A percentile compares a stretch with the other conserved stretches of the same genome.
Conservation (phyloP, 257 asterid genomes). For the Forsythia suspensa region DNA sequence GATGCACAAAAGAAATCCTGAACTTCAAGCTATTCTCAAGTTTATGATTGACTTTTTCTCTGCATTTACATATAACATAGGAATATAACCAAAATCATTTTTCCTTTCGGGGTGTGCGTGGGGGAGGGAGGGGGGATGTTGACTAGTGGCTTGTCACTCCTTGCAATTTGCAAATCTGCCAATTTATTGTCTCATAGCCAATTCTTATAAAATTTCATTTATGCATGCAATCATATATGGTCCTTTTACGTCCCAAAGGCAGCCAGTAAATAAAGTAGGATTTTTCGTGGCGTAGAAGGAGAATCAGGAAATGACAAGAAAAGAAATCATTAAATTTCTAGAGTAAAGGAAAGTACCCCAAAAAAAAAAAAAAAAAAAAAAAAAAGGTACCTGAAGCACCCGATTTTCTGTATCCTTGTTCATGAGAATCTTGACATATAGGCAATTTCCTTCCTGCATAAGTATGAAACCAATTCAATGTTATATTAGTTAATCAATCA, state of each 20-base stretch:
- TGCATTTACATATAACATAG: background rate
- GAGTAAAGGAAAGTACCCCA: background rate
- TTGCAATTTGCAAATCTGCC: background rate
- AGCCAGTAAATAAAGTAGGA: background rate
- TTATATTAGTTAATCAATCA: conserved; percentile 16
- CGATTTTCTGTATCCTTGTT: conserved; percentile 56
- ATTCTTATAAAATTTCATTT: background rate
- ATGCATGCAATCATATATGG: background rate
- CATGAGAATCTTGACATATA: conserved; percentile 70
- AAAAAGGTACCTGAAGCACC: conserved; percentile 67
- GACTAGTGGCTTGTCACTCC: background rate
- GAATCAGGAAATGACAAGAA: background rate
- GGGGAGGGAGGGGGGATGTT: background rate
- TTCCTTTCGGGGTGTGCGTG: background rate
- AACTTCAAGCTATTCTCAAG: background rate
- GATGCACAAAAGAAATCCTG: background rate
- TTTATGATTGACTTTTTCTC: background rate
- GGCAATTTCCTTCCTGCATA: conserved; percentile 68
- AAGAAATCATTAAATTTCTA: background rate
- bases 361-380: background rate
- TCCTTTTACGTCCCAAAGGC: background rate
- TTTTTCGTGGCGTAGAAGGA: background rate
- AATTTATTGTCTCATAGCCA: background rate
- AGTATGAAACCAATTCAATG: conserved; percentile 16
- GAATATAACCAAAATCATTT: background rate